phyloP scores from a whole-genome alignment of 805 yeast species.

The baker's yeast (Saccharomyces cerevisiae) region DNA sequence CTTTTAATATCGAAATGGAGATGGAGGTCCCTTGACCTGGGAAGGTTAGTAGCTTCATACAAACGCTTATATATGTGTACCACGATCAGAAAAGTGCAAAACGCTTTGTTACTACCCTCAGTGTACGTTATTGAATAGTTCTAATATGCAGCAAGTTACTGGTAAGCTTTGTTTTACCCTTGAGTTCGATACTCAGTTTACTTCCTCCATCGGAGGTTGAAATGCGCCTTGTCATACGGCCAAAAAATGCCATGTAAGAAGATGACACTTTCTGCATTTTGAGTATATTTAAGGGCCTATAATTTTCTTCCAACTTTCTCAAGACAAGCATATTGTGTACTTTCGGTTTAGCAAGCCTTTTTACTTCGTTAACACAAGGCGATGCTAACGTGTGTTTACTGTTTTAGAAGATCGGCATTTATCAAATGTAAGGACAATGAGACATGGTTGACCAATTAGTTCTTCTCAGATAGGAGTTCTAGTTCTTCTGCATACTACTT shows the following conservation, averaged over 20 bases:
- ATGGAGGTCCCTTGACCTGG: slow-evolving; percentile 32
- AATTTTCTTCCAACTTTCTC: not conserved
- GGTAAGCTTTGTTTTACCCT: not conserved
- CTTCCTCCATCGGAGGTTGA: not conserved
- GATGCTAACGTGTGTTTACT: not conserved
- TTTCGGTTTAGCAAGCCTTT: not conserved
- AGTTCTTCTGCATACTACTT: not conserved
- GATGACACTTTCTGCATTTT: not conserved
- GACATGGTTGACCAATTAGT: not conserved
- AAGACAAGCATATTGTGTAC: not conserved
- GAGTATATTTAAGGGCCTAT: not conserved
- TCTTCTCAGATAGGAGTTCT: not conserved
- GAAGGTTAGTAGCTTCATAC: slow-evolving; percentile 24
- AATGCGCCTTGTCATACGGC: not conserved
- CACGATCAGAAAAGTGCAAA: not conserved
- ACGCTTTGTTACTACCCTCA: not conserved
- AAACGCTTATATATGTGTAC: not conserved
- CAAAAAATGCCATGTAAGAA: not conserved
- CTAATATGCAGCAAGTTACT: not conserved
- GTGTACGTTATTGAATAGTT: not conserved
- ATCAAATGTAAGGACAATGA: not conserved
- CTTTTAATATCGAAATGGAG: slow-evolving; percentile 17
- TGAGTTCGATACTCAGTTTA: not conserved
- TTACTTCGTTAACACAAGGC: not conserved
- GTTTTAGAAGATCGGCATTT: not conserved